Base-by-base conservation (phyloP, 176 grass and related monocot genomes). In the Otatea glauca region DNA sequence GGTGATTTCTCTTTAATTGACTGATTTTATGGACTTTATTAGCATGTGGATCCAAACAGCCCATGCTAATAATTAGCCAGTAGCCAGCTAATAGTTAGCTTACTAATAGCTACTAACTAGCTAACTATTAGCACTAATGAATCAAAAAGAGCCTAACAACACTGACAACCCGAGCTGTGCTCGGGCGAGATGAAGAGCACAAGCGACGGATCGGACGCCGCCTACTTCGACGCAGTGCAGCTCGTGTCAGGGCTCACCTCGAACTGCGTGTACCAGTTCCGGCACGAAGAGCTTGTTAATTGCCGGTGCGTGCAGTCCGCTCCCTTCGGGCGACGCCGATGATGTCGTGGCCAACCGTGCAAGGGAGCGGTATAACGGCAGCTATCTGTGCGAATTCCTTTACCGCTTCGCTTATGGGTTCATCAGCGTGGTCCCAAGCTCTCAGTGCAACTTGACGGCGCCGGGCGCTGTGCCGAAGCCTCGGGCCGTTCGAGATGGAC, bases 211-310 rank as follows among this genome's bases (percentile, higher is more conserved):
- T 88, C 86, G 5, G 43, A 35, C 0, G 72, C 48, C 5, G 21
- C 65, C 21, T 94, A 94, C 70, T 92, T 94, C 39, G 89, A 94
- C 59, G 29, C 23, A 14, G 84, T 94, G 12, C 77, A 64, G 68
- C 74, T 94, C 3, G 81, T 78, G 73, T 89, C 92, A 16, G 73
- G 62, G 74, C 68, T 94, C 16, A 76, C 80, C 24, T 50, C 83
- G 12, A 65, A 71, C 29, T 76, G 64, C 35, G 72, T 1, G 0
- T 90, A 88, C 82, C 23, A 76, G 79, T 86, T 83, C 16, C 85
- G 62, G n/a, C 86, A 88, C 0, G 88, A 88, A 64, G 79, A 93
- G 38, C 82, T 74, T 14, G 16, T 88, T n/a, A n/a, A n/a, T n/a
- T 25, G 72, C 77, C 17, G 76, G 72, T 41, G 32, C 77, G 45